Evolutionary conservation across 2,329 filamentous ascomycete genomes (phyloP).

Genomic region (Bipolaris oryzae): DNA sequence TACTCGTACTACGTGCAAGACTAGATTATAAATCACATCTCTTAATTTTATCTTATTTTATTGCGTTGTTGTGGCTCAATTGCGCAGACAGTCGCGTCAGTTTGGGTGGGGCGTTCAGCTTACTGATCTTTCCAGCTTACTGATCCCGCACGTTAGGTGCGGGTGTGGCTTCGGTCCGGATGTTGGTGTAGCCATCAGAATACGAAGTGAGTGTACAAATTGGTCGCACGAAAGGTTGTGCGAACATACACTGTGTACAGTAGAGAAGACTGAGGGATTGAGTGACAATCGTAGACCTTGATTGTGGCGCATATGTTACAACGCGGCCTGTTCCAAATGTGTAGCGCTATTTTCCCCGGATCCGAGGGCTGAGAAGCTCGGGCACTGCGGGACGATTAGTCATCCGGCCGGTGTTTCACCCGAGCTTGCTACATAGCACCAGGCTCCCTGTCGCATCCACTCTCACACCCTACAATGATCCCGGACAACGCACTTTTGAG

Average conservation of each 20-base stretch:
- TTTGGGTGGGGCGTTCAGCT: too few species aligned
- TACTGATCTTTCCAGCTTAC: too few species aligned
- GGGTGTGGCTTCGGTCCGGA: conserved; percentile 37
- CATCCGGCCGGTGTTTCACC: not conserved
- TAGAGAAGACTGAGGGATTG: not conserved
- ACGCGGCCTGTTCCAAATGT: not conserved
- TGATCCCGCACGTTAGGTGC: too few species aligned
- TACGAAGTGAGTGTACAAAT: not conserved
- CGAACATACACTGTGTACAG: not conserved
- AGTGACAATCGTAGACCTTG: not conserved
- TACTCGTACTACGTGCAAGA: too few species aligned
- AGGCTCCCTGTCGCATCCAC: not conserved
- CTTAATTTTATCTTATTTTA: too few species aligned
- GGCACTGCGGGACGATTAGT: not conserved
- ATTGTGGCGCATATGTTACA: not conserved
- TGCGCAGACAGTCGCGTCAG: too few species aligned
- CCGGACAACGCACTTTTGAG: conserved; percentile 3
- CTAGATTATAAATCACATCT: too few species aligned
- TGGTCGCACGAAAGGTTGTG: not conserved
- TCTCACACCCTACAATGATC: conserved; percentile 5
- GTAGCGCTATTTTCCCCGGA: not conserved
- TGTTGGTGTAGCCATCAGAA: conserved; percentile 35
- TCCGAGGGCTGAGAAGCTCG: not conserved
- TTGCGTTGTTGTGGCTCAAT: too few species aligned
- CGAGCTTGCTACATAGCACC: not conserved